Conservation (phyloP, 331 rosid species). For the Spiraea crenata region DNA sequence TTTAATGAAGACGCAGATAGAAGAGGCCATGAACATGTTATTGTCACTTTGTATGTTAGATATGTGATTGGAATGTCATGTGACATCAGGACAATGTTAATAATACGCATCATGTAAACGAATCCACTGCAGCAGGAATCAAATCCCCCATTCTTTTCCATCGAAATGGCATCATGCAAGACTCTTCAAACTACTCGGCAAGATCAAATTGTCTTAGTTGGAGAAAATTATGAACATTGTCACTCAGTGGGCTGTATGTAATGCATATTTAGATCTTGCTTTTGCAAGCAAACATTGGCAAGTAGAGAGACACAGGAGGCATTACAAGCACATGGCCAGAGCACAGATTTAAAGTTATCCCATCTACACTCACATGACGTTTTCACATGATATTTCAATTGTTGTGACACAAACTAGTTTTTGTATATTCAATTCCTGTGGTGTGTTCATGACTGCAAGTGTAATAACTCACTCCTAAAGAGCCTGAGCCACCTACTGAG, state of each 20-base stretch:
- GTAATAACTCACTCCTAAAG: not conserved
- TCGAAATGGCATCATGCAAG: not conserved
- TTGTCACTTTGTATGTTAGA: no score
- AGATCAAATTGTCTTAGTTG: not conserved
- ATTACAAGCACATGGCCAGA: slow-evolving; percentile 22
- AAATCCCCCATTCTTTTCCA: no score
- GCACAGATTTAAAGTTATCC: slow-evolving; percentile 3
- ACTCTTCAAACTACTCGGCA: not conserved
- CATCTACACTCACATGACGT: slow-evolving; percentile 11
- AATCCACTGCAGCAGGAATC: no score
- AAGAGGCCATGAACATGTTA: no score
- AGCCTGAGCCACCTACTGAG: not conserved
- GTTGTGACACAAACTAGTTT: not conserved
- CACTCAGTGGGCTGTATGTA: not conserved
- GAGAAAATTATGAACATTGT: not conserved
- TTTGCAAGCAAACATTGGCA: not conserved
- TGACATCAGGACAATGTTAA: no score
- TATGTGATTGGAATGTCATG: no score
- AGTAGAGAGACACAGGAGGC: not conserved
- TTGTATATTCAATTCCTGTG: not conserved
- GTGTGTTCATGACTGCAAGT: not conserved
- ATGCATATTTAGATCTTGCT: not conserved
- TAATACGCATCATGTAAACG: no score
- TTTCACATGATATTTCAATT: slow-evolving; percentile 6
- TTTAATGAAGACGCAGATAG: no score